Evolutionary conservation across 495 filamentous ascomycete genomes (phyloP), one percentile per base, ranked within the genome.

Genomic region (Penicillium bovifimosum): DNA sequence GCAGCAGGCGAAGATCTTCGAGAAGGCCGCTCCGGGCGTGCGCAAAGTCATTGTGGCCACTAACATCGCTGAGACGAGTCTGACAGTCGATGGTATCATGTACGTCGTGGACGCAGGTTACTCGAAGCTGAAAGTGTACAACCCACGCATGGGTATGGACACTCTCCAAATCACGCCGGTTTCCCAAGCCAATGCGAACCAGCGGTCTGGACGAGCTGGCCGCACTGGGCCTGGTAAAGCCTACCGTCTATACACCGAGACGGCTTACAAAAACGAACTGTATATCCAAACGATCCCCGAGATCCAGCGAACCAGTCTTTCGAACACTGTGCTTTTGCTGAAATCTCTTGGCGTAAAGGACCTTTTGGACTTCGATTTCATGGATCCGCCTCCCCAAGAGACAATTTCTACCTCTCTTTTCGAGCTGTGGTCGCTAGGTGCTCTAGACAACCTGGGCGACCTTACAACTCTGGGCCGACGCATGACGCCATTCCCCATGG

Each of bases 81-180:
- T 99, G 73, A 99, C 95, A 0, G 95, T 99, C 9, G 95, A 99
- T 59, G 95, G 95, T 53, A 97, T 99, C 60, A 96, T 97, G 91
- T 99, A 92, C 60, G 95, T 99, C 46, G 91, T 99, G 31, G 95
- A 99, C 64, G 84, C 87, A 6, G 95, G 95, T 1, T 99, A 87
- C 68, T 95, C 90, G 0, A 99, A 99, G 69, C 76, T 99, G 50
- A 99, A 99, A 63, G 95, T 97, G 10, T 99, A 97, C 73, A 97
- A 99, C 60, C 91, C 95, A 5, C 82, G 87, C 26, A 96, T 99
- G 93, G 91, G 95, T 49, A 99, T 99, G 95, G 93, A 99, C 58
- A 96, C 92, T 1, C 80, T 99, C 11, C 93, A 97, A 61, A 96
- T 99, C 52, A 99, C 95, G 4, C 95, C 95, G 5, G 95, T 99